Evolutionary conservation across 257 asterid genomes (phyloP).

Genomic region (Apocynum venetum): DNA sequence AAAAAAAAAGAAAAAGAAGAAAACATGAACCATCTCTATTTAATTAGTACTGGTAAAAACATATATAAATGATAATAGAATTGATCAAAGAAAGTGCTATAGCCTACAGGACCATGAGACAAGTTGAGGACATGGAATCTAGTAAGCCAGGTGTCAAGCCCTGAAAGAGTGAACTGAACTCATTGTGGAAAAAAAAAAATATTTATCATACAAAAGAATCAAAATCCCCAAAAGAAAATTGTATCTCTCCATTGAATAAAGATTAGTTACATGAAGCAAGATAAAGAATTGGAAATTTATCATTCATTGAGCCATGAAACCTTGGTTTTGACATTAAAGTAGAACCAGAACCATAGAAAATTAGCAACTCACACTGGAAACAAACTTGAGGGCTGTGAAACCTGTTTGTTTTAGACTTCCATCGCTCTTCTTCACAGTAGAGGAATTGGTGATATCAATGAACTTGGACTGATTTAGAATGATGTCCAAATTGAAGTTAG

Average conservation of each 20-base stretch:
- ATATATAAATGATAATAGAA: background rate
- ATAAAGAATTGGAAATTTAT: background rate
- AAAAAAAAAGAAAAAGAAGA: no score
- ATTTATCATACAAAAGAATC: background rate
- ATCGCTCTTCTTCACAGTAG: slow-evolving; percentile 24
- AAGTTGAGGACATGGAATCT: no score
- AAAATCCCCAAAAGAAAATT: background rate
- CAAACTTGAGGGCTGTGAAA: background rate
- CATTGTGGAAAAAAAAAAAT: background rate
- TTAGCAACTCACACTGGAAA: background rate
- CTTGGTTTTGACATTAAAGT: background rate
- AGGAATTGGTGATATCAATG: slow-evolving; percentile 34
- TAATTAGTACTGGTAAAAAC: background rate
- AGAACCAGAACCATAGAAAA: background rate
- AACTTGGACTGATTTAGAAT: slow-evolving; percentile 27
- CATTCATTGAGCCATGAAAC: background rate
- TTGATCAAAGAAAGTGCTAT: no score
- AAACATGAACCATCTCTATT: no score
- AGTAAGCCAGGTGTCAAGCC: no score
- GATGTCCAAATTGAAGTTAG: slow-evolving; percentile 1
- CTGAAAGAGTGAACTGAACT: no score
- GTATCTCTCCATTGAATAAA: background rate
- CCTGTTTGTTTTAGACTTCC: background rate
- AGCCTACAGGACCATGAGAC: no score
- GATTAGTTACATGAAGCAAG: background rate